These are phyloP conservation scores for Fusarium hostae DNA, from an alignment of 2,329 filamentous ascomycete genomes.

Conservation along the genomic window DNA sequence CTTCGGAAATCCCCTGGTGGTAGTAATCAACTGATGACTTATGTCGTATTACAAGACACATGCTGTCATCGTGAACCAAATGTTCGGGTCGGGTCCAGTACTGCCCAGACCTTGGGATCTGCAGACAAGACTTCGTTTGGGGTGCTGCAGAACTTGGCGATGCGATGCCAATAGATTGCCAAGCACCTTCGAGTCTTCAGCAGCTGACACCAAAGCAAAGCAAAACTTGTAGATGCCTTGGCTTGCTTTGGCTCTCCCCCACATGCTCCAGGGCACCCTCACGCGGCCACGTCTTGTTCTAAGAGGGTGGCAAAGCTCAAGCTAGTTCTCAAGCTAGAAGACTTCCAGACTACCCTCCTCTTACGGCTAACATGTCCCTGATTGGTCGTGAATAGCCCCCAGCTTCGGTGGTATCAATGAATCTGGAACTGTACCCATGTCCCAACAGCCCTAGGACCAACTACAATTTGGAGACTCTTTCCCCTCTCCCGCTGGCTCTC, in stretches of 20 bases:
- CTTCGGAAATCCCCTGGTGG: background rate
- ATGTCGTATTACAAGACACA: background rate
- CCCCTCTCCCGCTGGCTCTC: conserved; percentile 14
- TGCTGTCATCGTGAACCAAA: conserved; percentile 21
- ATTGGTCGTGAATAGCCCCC: conserved; percentile 27
- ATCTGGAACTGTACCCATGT: conserved; percentile 15
- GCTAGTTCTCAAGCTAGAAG: conserved; percentile 36
- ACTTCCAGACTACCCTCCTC: conserved; percentile 40
- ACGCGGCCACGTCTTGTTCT: background rate
- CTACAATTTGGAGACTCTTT: conserved; percentile 28
- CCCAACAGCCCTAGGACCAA: background rate
- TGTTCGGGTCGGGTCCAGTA: conserved; percentile 8
- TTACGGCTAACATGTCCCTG: background rate
- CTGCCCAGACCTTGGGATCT: conserved; percentile 40
- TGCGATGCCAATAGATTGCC: conserved; percentile 34
- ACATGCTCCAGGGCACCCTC: conserved; percentile 13
- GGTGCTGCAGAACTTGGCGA: conserved; percentile 33
- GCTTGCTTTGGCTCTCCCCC: conserved; percentile 17
- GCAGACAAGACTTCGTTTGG: conserved; percentile 13
- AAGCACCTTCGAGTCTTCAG: conserved; percentile 1
- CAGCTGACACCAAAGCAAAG: background rate
- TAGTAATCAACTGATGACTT: conserved; percentile 10
- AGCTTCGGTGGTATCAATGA: conserved; percentile 14
- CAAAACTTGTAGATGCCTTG: conserved; percentile 5
- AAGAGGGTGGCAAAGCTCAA: conserved; percentile 8